phyloP scores from a whole-genome alignment of 176 grass and related monocot genomes.

The Oryza rufipogon region DNA sequence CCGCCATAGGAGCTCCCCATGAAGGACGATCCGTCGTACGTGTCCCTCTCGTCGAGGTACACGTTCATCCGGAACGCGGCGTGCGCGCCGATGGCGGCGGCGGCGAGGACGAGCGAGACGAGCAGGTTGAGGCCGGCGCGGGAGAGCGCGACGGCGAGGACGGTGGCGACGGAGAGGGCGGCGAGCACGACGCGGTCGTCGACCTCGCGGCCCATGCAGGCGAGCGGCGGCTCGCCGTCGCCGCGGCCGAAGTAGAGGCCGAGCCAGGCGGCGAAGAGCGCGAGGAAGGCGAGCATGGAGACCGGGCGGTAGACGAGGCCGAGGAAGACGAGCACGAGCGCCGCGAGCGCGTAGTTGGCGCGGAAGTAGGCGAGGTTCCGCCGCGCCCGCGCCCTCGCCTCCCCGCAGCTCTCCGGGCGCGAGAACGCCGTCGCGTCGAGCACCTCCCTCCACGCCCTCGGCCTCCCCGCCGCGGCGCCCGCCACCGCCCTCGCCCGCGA shows the following conservation, averaged over 20 bases:
- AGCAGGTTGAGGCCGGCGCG: slow-evolving; percentile 84
- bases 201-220: slow-evolving; percentile 59
- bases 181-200: slow-evolving; percentile 79
- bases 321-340: slow-evolving; percentile 62
- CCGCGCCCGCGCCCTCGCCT: slow-evolving; percentile 60
- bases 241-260: slow-evolving; percentile 73
- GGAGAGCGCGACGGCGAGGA: slow-evolving; percentile 74
- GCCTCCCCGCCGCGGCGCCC: slow-evolving; percentile 52
- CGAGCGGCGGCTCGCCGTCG: slow-evolving; percentile 54
- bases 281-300: slow-evolving; percentile 76
- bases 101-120: slow-evolving; percentile 60
- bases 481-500: slow-evolving; percentile 61
- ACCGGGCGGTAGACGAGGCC: slow-evolving; percentile 72
- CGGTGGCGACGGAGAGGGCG: slow-evolving; percentile 58
- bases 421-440: slow-evolving; percentile 65
- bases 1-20: slow-evolving; percentile 48
- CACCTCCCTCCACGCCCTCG: slow-evolving; percentile 77
- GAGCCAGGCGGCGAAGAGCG: slow-evolving; percentile 73
- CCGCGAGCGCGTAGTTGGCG: slow-evolving; percentile 75
- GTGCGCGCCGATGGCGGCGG: slow-evolving; percentile 61
- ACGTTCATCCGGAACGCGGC: slow-evolving; percentile 71
- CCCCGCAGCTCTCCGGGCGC: slow-evolving; percentile 67
- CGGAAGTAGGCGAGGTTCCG: slow-evolving; percentile 95
- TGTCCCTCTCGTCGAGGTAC: slow-evolving; percentile 77
- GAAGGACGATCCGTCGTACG: slow-evolving; percentile 54